A percentile compares a stretch with the other conserved stretches of the same genome.
phyloP scores from a whole-genome alignment of 2,329 filamentous ascomycete genomes.

The Cladophialophora yegresii region DNA sequence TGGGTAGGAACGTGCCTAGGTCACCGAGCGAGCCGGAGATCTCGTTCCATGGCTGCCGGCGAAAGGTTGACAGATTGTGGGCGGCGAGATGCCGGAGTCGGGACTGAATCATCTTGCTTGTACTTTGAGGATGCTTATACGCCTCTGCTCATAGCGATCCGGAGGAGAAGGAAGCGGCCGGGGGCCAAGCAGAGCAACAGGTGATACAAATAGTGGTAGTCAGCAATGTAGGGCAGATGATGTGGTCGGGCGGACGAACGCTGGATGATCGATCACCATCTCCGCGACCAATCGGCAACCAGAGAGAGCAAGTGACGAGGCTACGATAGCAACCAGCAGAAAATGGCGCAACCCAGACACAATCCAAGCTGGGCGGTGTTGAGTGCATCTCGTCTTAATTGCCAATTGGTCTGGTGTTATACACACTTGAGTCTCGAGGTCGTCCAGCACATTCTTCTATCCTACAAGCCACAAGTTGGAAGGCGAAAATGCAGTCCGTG shows the following conservation, averaged over 20 bases:
- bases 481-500: background rate
- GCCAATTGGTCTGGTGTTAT: background rate
- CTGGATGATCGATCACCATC: conserved; percentile 3
- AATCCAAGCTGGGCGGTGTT: background rate
- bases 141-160: background rate
- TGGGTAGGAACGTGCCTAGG: conserved; percentile 82
- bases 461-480: conserved; percentile 9
- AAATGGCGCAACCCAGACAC: background rate
- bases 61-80: conserved; percentile 61
- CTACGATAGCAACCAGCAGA: background rate
- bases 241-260: conserved; percentile 6
- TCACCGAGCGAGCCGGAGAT: conserved; percentile 88
- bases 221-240: conserved; percentile 8
- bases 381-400: background rate
- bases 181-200: no score
- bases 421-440: background rate
- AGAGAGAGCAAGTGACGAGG: background rate
- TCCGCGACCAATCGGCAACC: background rate
- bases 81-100: conserved; percentile 20
- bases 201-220: conserved; percentile 4
- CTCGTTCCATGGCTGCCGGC: conserved; percentile 65
- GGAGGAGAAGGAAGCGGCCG: background rate
- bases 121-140: background rate
- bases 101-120: conserved; percentile 9
- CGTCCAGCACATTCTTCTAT: conserved; percentile 9